These are phyloP conservation scores for Apiospora koreana DNA, from an alignment of 2,329 filamentous ascomycete genomes.

Conservation along the genomic window DNA sequence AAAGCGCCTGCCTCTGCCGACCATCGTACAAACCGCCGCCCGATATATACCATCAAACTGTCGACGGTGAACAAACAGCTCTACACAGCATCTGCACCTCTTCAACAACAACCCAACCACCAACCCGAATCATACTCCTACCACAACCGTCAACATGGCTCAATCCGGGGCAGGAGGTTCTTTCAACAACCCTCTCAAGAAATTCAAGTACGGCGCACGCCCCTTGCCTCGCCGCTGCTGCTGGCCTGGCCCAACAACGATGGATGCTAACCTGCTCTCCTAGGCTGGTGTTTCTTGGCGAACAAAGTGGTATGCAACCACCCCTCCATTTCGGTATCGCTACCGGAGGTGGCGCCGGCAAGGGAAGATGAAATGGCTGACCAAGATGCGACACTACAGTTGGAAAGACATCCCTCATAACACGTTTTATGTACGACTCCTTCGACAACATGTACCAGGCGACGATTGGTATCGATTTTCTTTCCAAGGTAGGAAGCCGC, in stretches of 20 bases:
- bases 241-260: neutral
- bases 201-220: conserved; percentile 79
- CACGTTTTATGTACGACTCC: conserved; percentile 99
- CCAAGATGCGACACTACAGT: conserved; percentile 55
- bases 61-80: neutral
- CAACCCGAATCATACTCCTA: conserved; percentile 4
- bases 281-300: conserved; percentile 94
- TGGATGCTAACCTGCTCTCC: neutral
- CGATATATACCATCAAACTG: conserved; percentile 1
- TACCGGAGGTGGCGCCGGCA: neutral
- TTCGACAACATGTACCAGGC: conserved; percentile 99
- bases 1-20: neutral
- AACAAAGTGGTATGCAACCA: conserved; percentile 84
- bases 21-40: neutral
- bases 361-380: conserved; percentile 2
- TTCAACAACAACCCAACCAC: neutral
- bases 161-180: conserved; percentile 71
- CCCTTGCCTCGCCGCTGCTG: conserved; percentile 14
- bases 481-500: conserved; percentile 75
- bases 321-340: neutral
- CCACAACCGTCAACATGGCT: conserved; percentile 65
- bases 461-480: conserved; percentile 98
- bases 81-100: neutral
- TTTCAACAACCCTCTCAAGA: conserved; percentile 99
- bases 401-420: conserved; percentile 97